phyloP scores from a whole-genome alignment of 139 green algal species.

The Chlorella sp. region DNA sequence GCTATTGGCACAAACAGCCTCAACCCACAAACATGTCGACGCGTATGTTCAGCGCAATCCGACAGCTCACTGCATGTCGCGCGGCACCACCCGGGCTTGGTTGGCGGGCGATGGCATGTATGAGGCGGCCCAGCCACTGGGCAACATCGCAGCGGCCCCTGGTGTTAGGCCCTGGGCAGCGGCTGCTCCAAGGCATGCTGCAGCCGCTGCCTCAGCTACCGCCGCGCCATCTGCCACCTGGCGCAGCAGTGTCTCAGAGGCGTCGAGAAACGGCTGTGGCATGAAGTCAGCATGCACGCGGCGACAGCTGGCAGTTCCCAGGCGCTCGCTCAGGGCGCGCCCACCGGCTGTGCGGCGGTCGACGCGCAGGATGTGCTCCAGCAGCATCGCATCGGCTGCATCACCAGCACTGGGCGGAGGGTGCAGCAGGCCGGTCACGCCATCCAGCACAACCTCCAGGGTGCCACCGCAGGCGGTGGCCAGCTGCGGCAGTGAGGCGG shows the following conservation, averaged over 20 bases:
- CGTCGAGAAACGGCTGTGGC: background rate
- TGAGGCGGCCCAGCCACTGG: background rate
- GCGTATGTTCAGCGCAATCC: background rate
- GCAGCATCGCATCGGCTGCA: background rate
- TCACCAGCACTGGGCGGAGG: background rate
- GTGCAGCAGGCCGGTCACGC: background rate
- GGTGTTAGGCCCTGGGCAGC: background rate
- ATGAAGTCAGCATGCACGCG: background rate
- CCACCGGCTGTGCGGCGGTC: background rate
- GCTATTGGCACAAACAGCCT: too few relatives aligned
- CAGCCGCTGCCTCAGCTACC: background rate
- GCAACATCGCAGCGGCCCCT: background rate
- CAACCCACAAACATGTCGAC: too few relatives aligned
- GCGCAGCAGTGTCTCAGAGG: background rate
- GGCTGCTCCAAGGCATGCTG: background rate
- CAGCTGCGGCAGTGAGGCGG: background rate
- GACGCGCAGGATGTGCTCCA: background rate
- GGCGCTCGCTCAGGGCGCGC: background rate
- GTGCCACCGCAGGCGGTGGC: background rate
- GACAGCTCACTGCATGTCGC: background rate
- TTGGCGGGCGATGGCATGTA: background rate
- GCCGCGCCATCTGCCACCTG: background rate
- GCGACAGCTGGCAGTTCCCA: background rate
- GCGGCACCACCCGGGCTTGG: background rate
- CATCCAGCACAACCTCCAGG: background rate